phyloP scores from a whole-genome alignment of 129 eudicot genomes.

The Scalesia atractyloides region DNA sequence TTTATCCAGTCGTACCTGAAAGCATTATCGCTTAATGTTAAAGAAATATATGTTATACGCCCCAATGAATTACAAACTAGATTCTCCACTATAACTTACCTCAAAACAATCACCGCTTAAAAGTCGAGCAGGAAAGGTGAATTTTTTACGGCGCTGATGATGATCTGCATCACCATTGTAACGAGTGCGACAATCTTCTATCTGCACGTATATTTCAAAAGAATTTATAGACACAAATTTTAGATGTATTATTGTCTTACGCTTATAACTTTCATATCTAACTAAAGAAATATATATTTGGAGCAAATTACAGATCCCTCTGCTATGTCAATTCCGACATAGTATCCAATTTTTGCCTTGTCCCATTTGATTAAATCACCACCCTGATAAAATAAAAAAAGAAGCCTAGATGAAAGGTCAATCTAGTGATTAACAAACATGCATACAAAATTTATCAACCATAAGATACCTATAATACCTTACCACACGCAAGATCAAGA shows the following conservation, averaged over 20 bases:
- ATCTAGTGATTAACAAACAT: slow-evolving; percentile 5
- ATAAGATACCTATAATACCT: slow-evolving; percentile 51
- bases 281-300: background rate
- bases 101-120: slow-evolving; percentile 95
- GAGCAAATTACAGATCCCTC: slow-evolving; percentile 80
- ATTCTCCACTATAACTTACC: slow-evolving; percentile 41
- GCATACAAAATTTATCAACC: slow-evolving; percentile 8
- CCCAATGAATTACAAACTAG: background rate
- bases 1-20: slow-evolving; percentile 80
- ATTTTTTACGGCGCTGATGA: slow-evolving; percentile 96
- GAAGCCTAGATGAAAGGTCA: slow-evolving; percentile 19
- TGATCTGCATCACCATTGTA: slow-evolving; percentile 99
- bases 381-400: slow-evolving; percentile 46
- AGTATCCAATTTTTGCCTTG: slow-evolving; percentile 92
- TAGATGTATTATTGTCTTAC: background rate
- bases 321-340: slow-evolving; percentile 96
- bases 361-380: slow-evolving; percentile 99
- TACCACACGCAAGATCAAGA: slow-evolving; percentile 99
- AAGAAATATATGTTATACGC: slow-evolving; percentile 12
- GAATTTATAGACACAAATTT: background rate
- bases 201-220: slow-evolving; percentile 45
- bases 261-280: background rate
- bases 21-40: slow-evolving; percentile 35
- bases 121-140: slow-evolving; percentile 92
- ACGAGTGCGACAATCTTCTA: slow-evolving; percentile 97